Base-by-base conservation (phyloP, 345 rosid species). In the Carallia pectinifolia region DNA sequence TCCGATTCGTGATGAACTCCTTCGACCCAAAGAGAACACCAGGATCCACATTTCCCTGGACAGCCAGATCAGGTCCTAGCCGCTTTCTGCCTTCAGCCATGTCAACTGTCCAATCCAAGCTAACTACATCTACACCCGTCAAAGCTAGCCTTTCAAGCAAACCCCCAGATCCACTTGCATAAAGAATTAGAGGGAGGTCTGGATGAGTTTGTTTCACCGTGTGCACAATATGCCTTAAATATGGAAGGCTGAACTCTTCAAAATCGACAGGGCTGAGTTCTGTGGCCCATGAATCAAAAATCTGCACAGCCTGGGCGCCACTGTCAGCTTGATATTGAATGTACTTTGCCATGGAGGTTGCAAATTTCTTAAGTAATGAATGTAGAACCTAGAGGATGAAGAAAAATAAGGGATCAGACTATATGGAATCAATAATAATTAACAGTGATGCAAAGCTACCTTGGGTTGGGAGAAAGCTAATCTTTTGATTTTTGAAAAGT, bases 31-130 rank as follows among this genome's bases (percentile, higher is more conserved):
- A 92, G 19, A 95, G 89, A 54, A 92, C 94, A 50, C 97, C 97
- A 0, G 98, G 98, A 70, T 95, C 99, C 30, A 92, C 88, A 12
- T 95, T 95, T 61, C 99, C 99, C 74, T 95, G 99, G 68, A 95
- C 97, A 0, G 97, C 98, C 66, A 90, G 65, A 44, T 87, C 80
- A 2, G 82, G 69, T 69, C 99, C 99, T 56, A 95, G 54, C 61
- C 97, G 81, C 79, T 79, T 88, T 69, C 97, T 87, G 56, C 98
- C 98, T 82, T 96, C 98, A 58, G 97, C 97, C 97, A 96, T 92
- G 83, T 96, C 97, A 34, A 92, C 94, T 13, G 98, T 88, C 98
- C 99, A 95, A 71, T 95, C 99, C 85, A 96, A 79, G 87, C 99
- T 90, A 65, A 96, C 96, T 13, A 96, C 99, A 66, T 96, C 98